A percentile compares a stretch with the other conserved stretches of the same genome.
Conservation (phyloP, 768 basidiomycete species). For the Russula lepida region DNA sequence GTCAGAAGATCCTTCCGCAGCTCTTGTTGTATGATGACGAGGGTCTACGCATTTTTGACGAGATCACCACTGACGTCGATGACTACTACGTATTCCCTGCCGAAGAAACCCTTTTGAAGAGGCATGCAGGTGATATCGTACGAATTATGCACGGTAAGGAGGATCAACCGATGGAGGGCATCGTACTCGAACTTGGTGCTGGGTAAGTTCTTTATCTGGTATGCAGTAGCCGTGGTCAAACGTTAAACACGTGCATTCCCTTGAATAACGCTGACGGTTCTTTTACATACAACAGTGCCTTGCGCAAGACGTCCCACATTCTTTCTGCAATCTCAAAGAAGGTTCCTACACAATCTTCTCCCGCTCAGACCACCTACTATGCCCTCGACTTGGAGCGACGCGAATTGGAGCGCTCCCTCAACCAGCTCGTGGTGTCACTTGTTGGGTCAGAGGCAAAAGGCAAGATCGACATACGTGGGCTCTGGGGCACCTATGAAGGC, state of each 20-base stretch:
- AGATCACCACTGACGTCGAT: slow-evolving; percentile 64
- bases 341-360: slow-evolving; percentile 30
- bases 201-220: slow-evolving; percentile 51
- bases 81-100: slow-evolving; percentile 90
- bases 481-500: slow-evolving; percentile 88
- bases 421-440: slow-evolving; percentile 52
- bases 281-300: slow-evolving; percentile 40
- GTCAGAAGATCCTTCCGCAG: slow-evolving; percentile 65
- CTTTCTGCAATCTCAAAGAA: slow-evolving; percentile 59
- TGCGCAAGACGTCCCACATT: slow-evolving; percentile 85
- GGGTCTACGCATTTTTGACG: slow-evolving; percentile 81
- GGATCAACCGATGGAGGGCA: slow-evolving; percentile 34
- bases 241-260: not conserved
- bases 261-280: not conserved
- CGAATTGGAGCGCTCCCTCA: slow-evolving; percentile 76
- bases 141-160: slow-evolving; percentile 48
- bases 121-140: slow-evolving; percentile 66
- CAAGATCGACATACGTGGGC: slow-evolving; percentile 72
- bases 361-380: slow-evolving; percentile 67
- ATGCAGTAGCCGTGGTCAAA: not conserved
- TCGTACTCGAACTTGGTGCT: slow-evolving; percentile 87
- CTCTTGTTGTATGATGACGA: slow-evolving; percentile 79
- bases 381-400: slow-evolving; percentile 88
- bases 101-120: slow-evolving; percentile 78
- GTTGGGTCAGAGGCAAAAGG: slow-evolving; percentile 54